phyloP scores from a whole-genome alignment of 1,139 yeast species.

The Taiozyma sp. region DNA sequence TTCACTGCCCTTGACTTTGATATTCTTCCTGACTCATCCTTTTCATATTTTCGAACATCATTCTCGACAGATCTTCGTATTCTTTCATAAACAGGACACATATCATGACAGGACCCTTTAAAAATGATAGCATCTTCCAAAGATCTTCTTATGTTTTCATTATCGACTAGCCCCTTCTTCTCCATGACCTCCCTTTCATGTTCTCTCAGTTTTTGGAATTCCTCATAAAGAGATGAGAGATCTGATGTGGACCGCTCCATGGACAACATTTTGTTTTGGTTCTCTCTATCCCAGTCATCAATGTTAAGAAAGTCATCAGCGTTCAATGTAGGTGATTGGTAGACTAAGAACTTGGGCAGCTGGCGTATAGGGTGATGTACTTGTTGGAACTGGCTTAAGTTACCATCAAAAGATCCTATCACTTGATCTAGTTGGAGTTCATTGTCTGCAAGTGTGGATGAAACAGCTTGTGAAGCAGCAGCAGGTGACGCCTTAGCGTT shows the following conservation, averaged over 20 bases:
- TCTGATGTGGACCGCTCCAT: conserved; percentile 41
- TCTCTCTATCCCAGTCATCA: conserved; percentile 52
- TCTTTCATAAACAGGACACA: conserved; percentile 95
- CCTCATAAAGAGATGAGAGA: conserved; percentile 47
- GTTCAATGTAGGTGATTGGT: conserved; percentile 30
- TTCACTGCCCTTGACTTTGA: conserved; percentile 69
- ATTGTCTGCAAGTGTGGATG: not conserved
- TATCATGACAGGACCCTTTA: conserved; percentile 83
- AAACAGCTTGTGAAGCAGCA: not conserved
- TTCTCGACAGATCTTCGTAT: conserved; percentile 85
- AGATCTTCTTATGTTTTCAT: conserved; percentile 77
- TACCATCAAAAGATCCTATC: conserved; percentile 1
- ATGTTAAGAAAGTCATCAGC: conserved; percentile 24
- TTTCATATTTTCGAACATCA: conserved; percentile 78
- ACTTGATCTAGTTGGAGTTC: conserved; percentile 3
- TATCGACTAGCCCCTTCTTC: conserved; percentile 76
- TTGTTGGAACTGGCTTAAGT: not conserved
- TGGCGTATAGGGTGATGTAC: conserved; percentile 16
- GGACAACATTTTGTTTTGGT: conserved; percentile 42
- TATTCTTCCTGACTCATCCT: conserved; percentile 65
- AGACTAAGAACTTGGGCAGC: conserved; percentile 30
- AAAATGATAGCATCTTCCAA: conserved; percentile 84
- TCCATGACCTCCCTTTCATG: conserved; percentile 81
- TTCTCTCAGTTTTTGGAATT: conserved; percentile 70
- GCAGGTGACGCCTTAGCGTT: not conserved